Percentiles rank a stretch among this genome's conserved stretches.
Evolutionary conservation across 495 filamentous ascomycete species (phyloP).

Genomic region (Jackrogersella multiformis): DNA sequence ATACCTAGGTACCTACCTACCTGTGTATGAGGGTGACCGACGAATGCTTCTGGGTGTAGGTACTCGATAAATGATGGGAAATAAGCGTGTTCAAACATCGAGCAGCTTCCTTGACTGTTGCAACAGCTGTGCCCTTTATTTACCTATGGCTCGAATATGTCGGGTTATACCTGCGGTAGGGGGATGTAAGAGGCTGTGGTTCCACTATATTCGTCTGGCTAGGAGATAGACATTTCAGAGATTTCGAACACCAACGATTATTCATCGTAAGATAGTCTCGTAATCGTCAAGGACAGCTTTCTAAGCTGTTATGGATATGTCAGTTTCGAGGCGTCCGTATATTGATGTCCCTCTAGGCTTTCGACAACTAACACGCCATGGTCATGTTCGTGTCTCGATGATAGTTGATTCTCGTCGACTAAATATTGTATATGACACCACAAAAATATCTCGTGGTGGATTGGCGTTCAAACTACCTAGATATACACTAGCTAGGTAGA

Average conservation of each 20-base stretch:
- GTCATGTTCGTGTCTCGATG: background rate
- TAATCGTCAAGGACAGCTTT: constrained; percentile 25
- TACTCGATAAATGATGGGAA: constrained; percentile 25
- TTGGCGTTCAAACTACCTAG: background rate
- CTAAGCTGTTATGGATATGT: constrained; percentile 26
- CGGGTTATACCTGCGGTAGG: constrained; percentile 10
- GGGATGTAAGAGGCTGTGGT: constrained; percentile 6
- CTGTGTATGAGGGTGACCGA: background rate
- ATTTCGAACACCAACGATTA: background rate
- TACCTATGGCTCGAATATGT: background rate
- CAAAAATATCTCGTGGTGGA: background rate
- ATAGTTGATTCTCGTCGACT: background rate
- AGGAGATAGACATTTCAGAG: background rate
- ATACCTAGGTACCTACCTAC: background rate
- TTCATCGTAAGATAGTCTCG: constrained; percentile 5
- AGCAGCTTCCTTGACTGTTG: constrained; percentile 12
- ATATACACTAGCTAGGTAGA: no score
- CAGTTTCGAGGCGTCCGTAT: constrained; percentile 23
- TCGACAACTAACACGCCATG: background rate
- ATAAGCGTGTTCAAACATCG: background rate
- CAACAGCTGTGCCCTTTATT: background rate
- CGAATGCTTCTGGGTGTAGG: background rate
- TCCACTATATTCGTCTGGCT: constrained; percentile 9
- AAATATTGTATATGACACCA: background rate
- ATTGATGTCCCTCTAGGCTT: background rate